Percentiles rank a stretch among this genome's conserved stretches.
phyloP scores from a whole-genome alignment of 192 early-diverging fungal species.

The Linnemannia elongata region DNA sequence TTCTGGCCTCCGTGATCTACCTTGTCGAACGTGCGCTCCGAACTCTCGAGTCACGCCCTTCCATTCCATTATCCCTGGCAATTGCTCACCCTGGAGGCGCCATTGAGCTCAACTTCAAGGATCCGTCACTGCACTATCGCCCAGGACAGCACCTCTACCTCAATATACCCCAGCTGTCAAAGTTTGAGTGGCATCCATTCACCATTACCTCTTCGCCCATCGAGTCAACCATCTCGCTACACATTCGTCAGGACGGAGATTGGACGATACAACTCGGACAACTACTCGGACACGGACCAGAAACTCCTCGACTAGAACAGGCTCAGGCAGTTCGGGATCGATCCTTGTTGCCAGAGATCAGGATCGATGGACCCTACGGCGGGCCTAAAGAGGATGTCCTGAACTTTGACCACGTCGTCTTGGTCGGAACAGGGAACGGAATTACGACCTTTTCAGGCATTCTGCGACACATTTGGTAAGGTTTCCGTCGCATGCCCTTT shows the following conservation, averaged over 20 bases:
- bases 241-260: constrained; percentile 61
- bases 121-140: constrained; percentile 58
- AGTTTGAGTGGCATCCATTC: constrained; percentile 84
- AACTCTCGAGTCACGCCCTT: constrained; percentile 59
- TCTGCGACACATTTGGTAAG: constrained; percentile 76
- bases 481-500: background rate
- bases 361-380: constrained; percentile 86
- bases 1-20: constrained; percentile 67
- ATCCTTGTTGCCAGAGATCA: constrained; percentile 67
- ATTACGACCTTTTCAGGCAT: constrained; percentile 83
- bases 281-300: constrained; percentile 47
- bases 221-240: constrained; percentile 56
- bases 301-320: constrained; percentile 35
- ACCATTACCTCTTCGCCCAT: constrained; percentile 66
- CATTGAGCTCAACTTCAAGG: constrained; percentile 75
- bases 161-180: constrained; percentile 76
- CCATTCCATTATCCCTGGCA: constrained; percentile 73
- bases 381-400: constrained; percentile 83
- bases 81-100: constrained; percentile 80
- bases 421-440: constrained; percentile 81
- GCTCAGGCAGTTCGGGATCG: constrained; percentile 39
- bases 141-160: constrained; percentile 84
- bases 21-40: constrained; percentile 74
- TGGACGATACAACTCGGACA: constrained; percentile 48
- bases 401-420: constrained; percentile 72